Conservation (phyloP, 805 yeast genomes). For the Candida nonsorbophila region DNA sequence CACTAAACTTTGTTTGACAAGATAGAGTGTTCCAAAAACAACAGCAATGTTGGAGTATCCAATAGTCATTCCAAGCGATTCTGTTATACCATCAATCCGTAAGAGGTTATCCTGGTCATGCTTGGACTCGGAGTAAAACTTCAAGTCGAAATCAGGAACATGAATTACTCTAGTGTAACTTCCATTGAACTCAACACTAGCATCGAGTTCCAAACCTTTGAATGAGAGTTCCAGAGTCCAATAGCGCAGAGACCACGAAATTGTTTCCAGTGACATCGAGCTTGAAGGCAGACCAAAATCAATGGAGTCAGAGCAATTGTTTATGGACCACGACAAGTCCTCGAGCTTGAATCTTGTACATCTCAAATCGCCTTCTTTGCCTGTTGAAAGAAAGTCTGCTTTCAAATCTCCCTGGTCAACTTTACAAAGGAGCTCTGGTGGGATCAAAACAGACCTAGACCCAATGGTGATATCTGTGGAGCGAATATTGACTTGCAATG, state of each 20-base stretch:
- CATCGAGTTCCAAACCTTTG: constrained; percentile 9
- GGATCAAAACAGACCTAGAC: constrained; percentile 34
- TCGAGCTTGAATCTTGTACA: constrained; percentile 7
- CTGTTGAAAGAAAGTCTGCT: constrained; percentile 8
- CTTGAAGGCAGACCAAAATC: constrained; percentile 3
- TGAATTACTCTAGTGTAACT: no score
- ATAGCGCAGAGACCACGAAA: constrained; percentile 11
- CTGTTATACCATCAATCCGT: no score
- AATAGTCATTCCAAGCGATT: no score
- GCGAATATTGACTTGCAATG: constrained; percentile 12
- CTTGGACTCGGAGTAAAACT: no score
- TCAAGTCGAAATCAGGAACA: no score
- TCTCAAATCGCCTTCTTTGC: constrained; percentile 16
- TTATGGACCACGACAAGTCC: constrained; percentile 6
- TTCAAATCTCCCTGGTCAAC: constrained; percentile 9
- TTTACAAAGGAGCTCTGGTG: constrained; percentile 12
- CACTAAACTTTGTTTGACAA: constrained; percentile 23
- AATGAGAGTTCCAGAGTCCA: no score
- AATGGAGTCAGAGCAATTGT: constrained; percentile 2
- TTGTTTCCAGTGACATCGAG: constrained; percentile 26
- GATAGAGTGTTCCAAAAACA: constrained; percentile 26
- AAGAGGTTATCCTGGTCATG: no score
- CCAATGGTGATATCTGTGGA: constrained; percentile 21
- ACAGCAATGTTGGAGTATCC: constrained; percentile 25
- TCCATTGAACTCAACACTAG: constrained; percentile 13